phyloP scores from a whole-genome alignment of 495 filamentous ascomycete species.

The Hypoxylon rickii region DNA sequence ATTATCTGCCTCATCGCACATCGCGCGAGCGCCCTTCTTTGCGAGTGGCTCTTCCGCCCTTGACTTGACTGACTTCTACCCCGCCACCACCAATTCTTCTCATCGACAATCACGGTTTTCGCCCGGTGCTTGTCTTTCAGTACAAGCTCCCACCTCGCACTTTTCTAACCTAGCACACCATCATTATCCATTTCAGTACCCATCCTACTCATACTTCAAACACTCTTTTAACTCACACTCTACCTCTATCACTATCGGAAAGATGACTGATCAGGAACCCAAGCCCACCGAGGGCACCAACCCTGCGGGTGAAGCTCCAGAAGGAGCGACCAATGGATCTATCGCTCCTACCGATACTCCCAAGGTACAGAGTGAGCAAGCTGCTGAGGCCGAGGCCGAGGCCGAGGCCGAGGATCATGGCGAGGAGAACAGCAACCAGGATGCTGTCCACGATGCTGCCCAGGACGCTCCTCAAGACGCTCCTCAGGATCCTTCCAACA shows the following conservation, averaged over 20 bases:
- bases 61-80: conserved; percentile 14
- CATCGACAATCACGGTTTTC: too few relatives aligned
- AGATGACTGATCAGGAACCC: conserved; percentile 36
- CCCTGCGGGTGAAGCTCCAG: conserved; percentile 3
- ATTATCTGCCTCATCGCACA: conserved; percentile 1
- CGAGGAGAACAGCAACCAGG: conserved; percentile 18
- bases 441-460: conserved; percentile 3
- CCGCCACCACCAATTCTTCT: conserved; percentile 9
- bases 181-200: not conserved
- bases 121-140: too few relatives aligned
- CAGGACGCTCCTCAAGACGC: not conserved
- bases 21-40: not conserved
- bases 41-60: conserved; percentile 24
- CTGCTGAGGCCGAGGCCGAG: conserved; percentile 6
- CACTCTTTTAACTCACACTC: not conserved
- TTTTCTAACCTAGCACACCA: too few relatives aligned
- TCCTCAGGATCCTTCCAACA: conserved; percentile 22
- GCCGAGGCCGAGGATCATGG: conserved; percentile 11
- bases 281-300: conserved; percentile 33
- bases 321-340: conserved; percentile 2
- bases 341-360: not conserved
- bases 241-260: conserved; percentile 4
- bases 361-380: conserved; percentile 11
- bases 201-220: not conserved
- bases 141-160: too few relatives aligned